Evolutionary conservation across 2,329 filamentous ascomycete genomes (phyloP).

Genomic region (Emmonsia crescens): DNA sequence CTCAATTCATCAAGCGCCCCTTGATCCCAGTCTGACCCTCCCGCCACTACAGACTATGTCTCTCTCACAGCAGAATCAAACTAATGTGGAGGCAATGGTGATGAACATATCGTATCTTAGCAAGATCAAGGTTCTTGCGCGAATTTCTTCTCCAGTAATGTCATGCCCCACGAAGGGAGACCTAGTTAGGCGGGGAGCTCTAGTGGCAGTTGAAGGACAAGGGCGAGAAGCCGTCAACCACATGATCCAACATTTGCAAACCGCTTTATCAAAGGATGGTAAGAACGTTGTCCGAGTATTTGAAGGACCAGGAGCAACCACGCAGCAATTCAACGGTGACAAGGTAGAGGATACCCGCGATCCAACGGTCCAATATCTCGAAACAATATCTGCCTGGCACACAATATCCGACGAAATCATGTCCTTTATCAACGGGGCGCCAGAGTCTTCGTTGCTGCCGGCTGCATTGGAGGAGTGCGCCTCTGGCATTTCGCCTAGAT

Average conservation of each 20-base stretch:
- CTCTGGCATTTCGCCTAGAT: conserved; percentile 22
- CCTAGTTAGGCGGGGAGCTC: conserved; percentile 52
- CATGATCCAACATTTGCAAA: conserved; percentile 54
- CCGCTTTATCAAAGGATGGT: conserved; percentile 41
- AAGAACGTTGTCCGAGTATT: conserved; percentile 42
- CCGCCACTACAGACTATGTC: conserved; percentile 42
- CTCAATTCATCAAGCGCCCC: conserved; percentile 24
- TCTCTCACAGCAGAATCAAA: conserved; percentile 28
- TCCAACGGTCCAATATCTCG: conserved; percentile 50
- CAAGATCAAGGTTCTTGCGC: conserved; percentile 66
- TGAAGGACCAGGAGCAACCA: conserved; percentile 32
- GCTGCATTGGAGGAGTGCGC: conserved; percentile 15
- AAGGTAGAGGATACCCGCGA: conserved; percentile 28
- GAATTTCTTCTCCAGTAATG: conserved; percentile 60
- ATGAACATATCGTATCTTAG: conserved; percentile 63
- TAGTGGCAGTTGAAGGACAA: conserved; percentile 75
- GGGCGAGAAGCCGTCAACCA: conserved; percentile 51
- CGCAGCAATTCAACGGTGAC: conserved; percentile 8
- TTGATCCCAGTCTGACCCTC: conserved; percentile 41
- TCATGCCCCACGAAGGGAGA: conserved; percentile 20
- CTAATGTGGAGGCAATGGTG: conserved; percentile 55
- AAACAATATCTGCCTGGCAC: conserved; percentile 64
- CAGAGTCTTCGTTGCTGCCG: not conserved
- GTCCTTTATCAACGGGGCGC: conserved; percentile 39
- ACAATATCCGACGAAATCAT: conserved; percentile 61